Percentiles rank a stretch among this genome's conserved stretches.
Conservation (phyloP, 2,329 filamentous ascomycete genomes). For the Reticulascus tulasneorum region DNA sequence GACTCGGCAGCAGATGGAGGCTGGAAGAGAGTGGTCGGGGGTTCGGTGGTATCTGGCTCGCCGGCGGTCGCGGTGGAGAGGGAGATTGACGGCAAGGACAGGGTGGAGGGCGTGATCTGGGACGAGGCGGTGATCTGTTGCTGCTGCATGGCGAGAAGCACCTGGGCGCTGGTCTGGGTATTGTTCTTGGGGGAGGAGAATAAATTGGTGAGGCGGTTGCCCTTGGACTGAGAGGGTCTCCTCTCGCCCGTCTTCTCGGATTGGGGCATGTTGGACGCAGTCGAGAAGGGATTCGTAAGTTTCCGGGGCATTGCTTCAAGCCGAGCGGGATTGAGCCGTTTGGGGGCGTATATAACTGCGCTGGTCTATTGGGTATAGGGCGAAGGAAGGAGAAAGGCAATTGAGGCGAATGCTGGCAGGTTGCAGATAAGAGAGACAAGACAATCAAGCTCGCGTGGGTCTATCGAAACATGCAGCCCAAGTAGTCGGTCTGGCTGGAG, state of each 20-base stretch:
- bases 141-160: constrained; percentile 64
- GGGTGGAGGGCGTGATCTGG: constrained; percentile 65
- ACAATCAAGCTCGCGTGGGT: too few species aligned
- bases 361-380: too few species aligned
- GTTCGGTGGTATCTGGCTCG: constrained; percentile 66
- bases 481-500: too few species aligned
- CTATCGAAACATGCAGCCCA: too few species aligned
- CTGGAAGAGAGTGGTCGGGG: constrained; percentile 75
- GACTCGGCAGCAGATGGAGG: constrained; percentile 83
- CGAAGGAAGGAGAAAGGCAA: constrained; percentile 12
- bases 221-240: constrained; percentile 47
- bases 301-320: constrained; percentile 58
- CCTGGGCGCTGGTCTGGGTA: constrained; percentile 61
- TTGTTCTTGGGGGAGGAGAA: constrained; percentile 79
- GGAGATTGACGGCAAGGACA: constrained; percentile 85
- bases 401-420: constrained; percentile 6
- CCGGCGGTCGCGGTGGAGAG: constrained; percentile 81
- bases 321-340: too few species aligned
- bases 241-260: constrained; percentile 55
- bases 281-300: constrained; percentile 53
- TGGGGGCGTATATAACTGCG: too few species aligned
- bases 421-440: too few species aligned
- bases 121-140: constrained; percentile 55
- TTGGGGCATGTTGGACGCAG: constrained; percentile 41
- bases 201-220: constrained; percentile 75